Conservation (phyloP, 2,329 filamentous ascomycete genomes). For the Elsinoe arachidis region DNA sequence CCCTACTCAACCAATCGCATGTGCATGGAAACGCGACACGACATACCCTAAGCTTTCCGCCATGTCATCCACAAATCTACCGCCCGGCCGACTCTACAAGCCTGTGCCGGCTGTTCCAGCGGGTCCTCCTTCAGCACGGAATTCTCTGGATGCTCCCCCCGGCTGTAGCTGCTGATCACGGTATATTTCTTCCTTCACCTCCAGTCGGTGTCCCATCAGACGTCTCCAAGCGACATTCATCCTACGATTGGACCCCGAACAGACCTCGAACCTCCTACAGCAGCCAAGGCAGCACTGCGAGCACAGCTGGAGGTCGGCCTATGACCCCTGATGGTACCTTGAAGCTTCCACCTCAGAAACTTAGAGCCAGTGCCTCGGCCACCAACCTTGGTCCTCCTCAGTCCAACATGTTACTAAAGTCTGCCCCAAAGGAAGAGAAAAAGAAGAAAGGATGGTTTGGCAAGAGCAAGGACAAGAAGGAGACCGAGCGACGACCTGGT, state of each 20-base stretch:
- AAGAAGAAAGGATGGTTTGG: constrained; percentile 27
- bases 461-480: constrained; percentile 23
- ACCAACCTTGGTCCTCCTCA: neutral
- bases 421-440: constrained; percentile 18
- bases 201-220: neutral
- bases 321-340: constrained; percentile 4
- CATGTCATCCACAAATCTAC: constrained; percentile 7
- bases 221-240: constrained; percentile 4
- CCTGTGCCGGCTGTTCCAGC: neutral
- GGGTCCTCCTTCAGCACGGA: neutral
- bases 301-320: neutral
- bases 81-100: constrained; percentile 3
- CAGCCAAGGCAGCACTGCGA: constrained; percentile 4
- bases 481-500: constrained; percentile 31
- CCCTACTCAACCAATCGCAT: neutral
- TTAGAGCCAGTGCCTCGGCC: constrained; percentile 1
- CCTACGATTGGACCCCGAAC: constrained; percentile 4
- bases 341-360: neutral
- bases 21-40: neutral
- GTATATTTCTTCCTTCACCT: constrained; percentile 10
- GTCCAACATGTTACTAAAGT: neutral
- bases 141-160: constrained; percentile 8
- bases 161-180: constrained; percentile 12
- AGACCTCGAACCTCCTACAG: constrained; percentile 1
- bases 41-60: neutral